A percentile compares a stretch with the other conserved stretches of the same genome.
These are phyloP conservation scores for Penicillium sp. DNA, from an alignment of 2,329 filamentous ascomycete species.

Conservation along the genomic window DNA sequence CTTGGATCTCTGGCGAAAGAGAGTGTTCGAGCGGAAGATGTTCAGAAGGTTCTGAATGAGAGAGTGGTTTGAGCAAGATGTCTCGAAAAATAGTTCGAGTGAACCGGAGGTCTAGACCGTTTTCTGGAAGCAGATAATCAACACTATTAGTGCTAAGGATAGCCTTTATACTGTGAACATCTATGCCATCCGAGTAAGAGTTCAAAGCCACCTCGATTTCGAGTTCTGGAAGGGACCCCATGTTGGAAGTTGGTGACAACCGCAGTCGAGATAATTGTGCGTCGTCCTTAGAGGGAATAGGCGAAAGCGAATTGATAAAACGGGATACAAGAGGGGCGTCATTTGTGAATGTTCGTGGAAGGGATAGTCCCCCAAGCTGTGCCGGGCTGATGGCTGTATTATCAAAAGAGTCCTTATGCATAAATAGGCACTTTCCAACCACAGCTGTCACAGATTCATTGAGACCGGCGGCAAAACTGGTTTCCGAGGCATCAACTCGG, in stretches of 20 bases:
- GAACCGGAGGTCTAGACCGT: slow-evolving; percentile 41
- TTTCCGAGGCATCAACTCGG: slow-evolving; percentile 12
- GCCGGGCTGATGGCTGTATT: slow-evolving; percentile 27
- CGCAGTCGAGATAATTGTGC: slow-evolving; percentile 30
- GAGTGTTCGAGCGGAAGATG: slow-evolving; percentile 22
- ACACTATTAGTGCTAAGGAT: slow-evolving; percentile 33
- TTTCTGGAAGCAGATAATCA: slow-evolving; percentile 43
- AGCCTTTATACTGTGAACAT: slow-evolving; percentile 32
- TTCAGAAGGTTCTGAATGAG: slow-evolving; percentile 22
- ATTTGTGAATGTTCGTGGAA: slow-evolving; percentile 34
- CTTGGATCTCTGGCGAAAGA: slow-evolving; percentile 3
- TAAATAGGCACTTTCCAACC: slow-evolving; percentile 42
- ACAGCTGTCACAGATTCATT: slow-evolving; percentile 39
- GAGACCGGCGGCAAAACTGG: slow-evolving; percentile 3
- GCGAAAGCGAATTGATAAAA: slow-evolving; percentile 33
- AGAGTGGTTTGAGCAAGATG: slow-evolving; percentile 17
- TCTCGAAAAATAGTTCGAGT: slow-evolving; percentile 35
- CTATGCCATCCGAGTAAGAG: slow-evolving; percentile 11
- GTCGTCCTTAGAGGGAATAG: slow-evolving; percentile 13
- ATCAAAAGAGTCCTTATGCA: slow-evolving; percentile 24
- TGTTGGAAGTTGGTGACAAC: slow-evolving; percentile 33
- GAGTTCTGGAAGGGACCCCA: slow-evolving; percentile 31
- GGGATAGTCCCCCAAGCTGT: slow-evolving; percentile 32
- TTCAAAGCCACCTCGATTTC: slow-evolving; percentile 33
- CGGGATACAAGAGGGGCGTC: slow-evolving; percentile 35